Evolutionary conservation across 257 asterid species (phyloP).

Genomic region (Marsdenia floribunda): DNA sequence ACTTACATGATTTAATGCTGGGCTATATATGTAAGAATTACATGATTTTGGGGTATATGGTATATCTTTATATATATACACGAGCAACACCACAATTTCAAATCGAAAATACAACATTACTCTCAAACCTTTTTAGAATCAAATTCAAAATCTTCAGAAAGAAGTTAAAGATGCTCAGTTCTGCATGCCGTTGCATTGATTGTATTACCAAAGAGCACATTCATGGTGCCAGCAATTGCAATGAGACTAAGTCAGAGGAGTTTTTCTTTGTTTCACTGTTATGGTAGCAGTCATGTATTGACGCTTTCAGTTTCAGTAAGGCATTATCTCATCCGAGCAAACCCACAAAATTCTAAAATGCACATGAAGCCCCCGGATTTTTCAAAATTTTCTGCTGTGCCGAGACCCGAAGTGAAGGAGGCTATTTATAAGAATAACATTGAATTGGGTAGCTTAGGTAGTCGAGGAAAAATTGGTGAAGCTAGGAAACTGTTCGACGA

Average conservation of each 20-base stretch:
- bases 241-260: not conserved
- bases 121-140: too few species aligned
- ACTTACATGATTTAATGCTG: too few species aligned
- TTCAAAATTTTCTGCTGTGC: not conserved
- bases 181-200: not conserved
- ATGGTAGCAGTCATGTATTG: not conserved
- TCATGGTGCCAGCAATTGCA: not conserved
- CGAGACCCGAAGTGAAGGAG: not conserved
- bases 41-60: too few species aligned
- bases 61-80: too few species aligned
- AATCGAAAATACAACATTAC: too few species aligned
- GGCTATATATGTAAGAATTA: too few species aligned
- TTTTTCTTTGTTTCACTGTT: not conserved
- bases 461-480: conserved; percentile 13
- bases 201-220: not conserved
- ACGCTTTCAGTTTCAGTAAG: conserved; percentile 10
- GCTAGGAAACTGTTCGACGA: conserved; percentile 49
- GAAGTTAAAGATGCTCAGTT: not conserved
- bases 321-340: not conserved
- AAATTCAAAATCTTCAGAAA: not conserved
- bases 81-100: too few species aligned
- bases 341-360: not conserved
- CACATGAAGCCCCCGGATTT: not conserved
- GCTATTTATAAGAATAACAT: conserved; percentile 11
- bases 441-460: conserved; percentile 3